Evolutionary conservation across 805 yeast species (phyloP).

Genomic region (Myxozyma neglecta): DNA sequence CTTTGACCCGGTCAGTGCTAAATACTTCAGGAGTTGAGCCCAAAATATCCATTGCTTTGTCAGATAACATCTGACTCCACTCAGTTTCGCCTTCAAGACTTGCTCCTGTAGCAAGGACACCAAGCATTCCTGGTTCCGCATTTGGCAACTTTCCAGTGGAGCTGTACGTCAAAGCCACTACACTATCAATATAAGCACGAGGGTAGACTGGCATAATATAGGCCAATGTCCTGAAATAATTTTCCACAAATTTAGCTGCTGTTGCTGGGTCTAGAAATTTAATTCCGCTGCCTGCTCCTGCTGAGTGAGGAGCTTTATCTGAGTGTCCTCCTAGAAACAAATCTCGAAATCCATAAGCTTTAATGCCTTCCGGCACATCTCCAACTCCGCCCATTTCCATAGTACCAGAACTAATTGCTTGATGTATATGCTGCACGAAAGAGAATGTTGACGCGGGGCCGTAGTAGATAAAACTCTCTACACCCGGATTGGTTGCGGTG

Average conservation of each 20-base stretch:
- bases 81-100: constrained; percentile 22
- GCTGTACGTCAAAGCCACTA: constrained; percentile 10
- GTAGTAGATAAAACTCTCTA: constrained; percentile 28
- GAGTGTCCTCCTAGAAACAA: constrained; percentile 22
- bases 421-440: constrained; percentile 30
- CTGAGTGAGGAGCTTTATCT: background rate
- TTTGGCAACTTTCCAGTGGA: background rate
- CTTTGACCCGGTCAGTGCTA: constrained; percentile 26
- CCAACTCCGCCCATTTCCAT: constrained; percentile 26
- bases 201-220: constrained; percentile 28
- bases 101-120: constrained; percentile 27
- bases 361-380: constrained; percentile 30
- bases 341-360: constrained; percentile 26
- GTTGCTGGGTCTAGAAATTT: constrained; percentile 16
- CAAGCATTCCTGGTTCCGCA: constrained; percentile 21
- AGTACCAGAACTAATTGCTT: constrained; percentile 21
- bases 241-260: constrained; percentile 19
- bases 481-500: constrained; percentile 20
- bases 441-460: constrained; percentile 32
- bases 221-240: constrained; percentile 19
- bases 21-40: constrained; percentile 17
- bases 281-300: background rate
- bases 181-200: constrained; percentile 11
- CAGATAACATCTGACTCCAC: constrained; percentile 16
- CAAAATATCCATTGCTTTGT: constrained; percentile 15